phyloP scores from a whole-genome alignment of 73 alveolate species.

The Strombidium stylifer region DNA sequence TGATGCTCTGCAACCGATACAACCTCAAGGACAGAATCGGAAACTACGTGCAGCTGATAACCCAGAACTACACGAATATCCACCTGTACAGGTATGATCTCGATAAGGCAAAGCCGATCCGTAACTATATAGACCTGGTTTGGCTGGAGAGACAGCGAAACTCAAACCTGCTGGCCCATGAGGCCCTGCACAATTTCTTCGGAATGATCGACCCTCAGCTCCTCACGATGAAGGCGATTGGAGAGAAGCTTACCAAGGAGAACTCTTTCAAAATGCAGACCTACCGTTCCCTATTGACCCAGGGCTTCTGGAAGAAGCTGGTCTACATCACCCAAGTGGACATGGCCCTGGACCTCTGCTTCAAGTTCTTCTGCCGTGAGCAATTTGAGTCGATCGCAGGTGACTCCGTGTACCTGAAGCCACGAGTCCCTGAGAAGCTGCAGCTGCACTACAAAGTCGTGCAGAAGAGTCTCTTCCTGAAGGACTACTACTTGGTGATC shows the following conservation, averaged over 20 bases:
- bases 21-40: constrained; percentile 74
- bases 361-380: constrained; percentile 7
- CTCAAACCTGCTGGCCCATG: constrained; percentile 69
- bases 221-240: constrained; percentile 45
- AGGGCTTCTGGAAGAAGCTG: constrained; percentile 78
- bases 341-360: constrained; percentile 41
- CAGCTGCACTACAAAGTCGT: background rate
- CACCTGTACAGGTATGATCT: constrained; percentile 37
- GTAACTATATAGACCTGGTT: background rate
- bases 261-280: constrained; percentile 43
- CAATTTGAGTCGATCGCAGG: constrained; percentile 13
- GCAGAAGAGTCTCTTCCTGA: background rate
- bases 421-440: no score
- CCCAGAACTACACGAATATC: constrained; percentile 73
- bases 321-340: constrained; percentile 53
- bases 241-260: constrained; percentile 30
- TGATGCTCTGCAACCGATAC: constrained; percentile 88
- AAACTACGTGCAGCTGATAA: constrained; percentile 69
- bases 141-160: constrained; percentile 49
- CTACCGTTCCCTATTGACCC: constrained; percentile 40
- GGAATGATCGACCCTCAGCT: constrained; percentile 73
- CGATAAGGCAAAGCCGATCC: background rate
- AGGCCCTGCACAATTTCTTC: constrained; percentile 81
- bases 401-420: background rate
- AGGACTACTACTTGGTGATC: no score